Evolutionary conservation across 306 rosid genomes (phyloP).

Genomic region (Prunus salicina): DNA sequence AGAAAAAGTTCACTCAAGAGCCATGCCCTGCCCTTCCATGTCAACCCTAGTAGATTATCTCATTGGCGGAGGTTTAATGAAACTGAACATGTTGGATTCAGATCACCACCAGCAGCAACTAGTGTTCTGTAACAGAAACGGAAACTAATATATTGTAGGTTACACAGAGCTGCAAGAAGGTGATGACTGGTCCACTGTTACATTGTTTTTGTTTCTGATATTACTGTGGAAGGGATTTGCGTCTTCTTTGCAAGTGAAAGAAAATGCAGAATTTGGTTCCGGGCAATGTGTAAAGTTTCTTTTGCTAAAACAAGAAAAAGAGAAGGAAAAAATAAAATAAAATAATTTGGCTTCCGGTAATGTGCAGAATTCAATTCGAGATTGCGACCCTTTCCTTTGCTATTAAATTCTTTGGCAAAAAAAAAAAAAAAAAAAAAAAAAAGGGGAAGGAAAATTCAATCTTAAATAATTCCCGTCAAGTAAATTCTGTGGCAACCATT

Average conservation of each 20-base stretch:
- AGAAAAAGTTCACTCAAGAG: neutral
- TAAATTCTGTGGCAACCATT: too few species aligned
- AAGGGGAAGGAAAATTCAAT: too few species aligned
- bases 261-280: neutral
- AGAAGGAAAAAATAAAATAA: too few species aligned
- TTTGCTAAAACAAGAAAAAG: too few species aligned
- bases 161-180: neutral
- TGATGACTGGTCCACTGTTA: neutral
- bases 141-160: slow-evolving; percentile 3
- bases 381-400: too few species aligned
- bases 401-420: too few species aligned
- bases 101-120: neutral
- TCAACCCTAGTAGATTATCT: neutral
- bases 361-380: too few species aligned
- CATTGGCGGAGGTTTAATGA: neutral
- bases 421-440: too few species aligned
- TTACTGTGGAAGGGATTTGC: neutral
- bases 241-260: neutral
- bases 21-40: neutral
- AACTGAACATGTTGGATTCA: neutral
- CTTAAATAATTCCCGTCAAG: too few species aligned
- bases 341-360: too few species aligned
- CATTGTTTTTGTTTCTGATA: neutral
- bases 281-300: too few species aligned
- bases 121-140: neutral